phyloP scores from a whole-genome alignment of 108 stramenopile genomes.

The Fragilariopsis cylindrus region DNA sequence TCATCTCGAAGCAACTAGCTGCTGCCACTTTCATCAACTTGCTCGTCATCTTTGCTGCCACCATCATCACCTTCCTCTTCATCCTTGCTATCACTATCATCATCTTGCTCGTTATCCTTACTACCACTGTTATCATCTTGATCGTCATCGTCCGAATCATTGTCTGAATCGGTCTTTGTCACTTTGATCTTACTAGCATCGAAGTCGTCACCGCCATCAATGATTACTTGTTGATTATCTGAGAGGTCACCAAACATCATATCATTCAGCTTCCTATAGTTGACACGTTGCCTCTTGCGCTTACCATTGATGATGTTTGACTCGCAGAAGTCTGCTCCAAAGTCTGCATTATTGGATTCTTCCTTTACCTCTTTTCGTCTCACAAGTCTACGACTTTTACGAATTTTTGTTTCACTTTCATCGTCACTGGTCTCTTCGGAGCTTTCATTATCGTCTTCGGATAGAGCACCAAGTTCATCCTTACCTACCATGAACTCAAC shows the following conservation, averaged over 20 bases:
- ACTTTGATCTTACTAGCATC: slow-evolving; percentile 3
- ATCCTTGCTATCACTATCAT: slow-evolving; percentile 7
- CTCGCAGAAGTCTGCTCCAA: slow-evolving; percentile 54
- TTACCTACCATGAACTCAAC: slow-evolving; percentile 64
- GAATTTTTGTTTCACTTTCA: neutral
- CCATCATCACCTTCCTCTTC: neutral
- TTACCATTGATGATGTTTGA: slow-evolving; percentile 81
- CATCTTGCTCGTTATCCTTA: neutral
- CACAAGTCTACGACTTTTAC: slow-evolving; percentile 30
- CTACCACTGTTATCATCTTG: neutral
- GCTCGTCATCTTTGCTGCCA: neutral
- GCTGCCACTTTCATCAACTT: neutral
- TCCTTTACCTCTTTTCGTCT: slow-evolving; percentile 8
- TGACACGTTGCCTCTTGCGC: slow-evolving; percentile 66
- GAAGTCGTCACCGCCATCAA: slow-evolving; percentile 57
- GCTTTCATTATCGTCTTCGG: slow-evolving; percentile 34
- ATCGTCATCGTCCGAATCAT: slow-evolving; percentile 9
- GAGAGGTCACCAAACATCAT: slow-evolving; percentile 76
- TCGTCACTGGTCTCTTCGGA: slow-evolving; percentile 5
- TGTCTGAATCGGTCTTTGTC: neutral
- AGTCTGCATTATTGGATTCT: neutral
- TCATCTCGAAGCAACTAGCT: no score
- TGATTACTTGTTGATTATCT: slow-evolving; percentile 47
- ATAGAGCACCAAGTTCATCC: slow-evolving; percentile 73
- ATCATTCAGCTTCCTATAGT: slow-evolving; percentile 76